Evolutionary conservation across 805 yeast genomes (phyloP), one percentile per base, ranked within the genome.

Genomic region (Yamadazyma akitaensis): DNA sequence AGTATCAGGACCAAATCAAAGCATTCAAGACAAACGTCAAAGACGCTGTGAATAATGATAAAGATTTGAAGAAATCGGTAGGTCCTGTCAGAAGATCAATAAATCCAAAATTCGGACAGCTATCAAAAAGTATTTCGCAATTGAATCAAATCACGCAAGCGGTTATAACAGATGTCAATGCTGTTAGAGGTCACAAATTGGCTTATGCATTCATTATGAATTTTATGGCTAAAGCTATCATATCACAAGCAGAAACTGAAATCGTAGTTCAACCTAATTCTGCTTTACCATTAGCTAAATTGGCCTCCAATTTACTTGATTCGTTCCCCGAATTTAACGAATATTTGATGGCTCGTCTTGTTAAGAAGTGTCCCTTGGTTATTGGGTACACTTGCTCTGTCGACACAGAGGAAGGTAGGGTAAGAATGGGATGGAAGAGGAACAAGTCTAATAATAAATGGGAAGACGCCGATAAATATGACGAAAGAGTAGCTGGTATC

Each of bases 221-320:
- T 59, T 85, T 84, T 58, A 77, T 87, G 25, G 85, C 97, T 5
- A 94, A 94, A 60, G 86, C 92, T 3, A 68, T 91, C 1, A 88
- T 94, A 1, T 80, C 85, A 24, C 99, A 94, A 66, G 92, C 97
- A 1, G 98, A 91, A 64, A 80, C 95, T 1, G 99, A 94, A 64
- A 91, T 89, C 8, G 75, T 85, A 13, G 95, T 87, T 0, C 79
- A 84, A 48, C 83, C 95, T 1, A 77, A 80, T 37, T 81, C 90
- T 2, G 87, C 97, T 0, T 58, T 86, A 8, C 96, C 99, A 0
- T 67, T 94, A 38, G 96, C 88, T 0, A 77, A 76, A 55, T 64
- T 92, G 30, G 70, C 92, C 0, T 58, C 79, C 14, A 70, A 73
- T 28, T 59, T 90, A 35, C 59, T 89, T 55, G 59, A 75, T 7